phyloP scores from a whole-genome alignment of 306 rosid species.

The Fragaria ananassa region DNA sequence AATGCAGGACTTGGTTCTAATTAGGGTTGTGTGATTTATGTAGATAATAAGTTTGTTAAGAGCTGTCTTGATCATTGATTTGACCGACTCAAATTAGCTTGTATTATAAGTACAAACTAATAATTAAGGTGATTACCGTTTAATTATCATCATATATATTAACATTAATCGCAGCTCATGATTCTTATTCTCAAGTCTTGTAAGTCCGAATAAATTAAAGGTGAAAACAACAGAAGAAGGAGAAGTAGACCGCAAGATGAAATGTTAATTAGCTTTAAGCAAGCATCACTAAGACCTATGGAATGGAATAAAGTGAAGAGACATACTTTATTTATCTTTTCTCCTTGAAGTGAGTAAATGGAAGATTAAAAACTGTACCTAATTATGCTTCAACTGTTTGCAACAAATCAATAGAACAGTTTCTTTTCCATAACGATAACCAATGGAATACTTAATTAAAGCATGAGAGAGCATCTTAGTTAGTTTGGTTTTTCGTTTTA shows the following conservation, averaged over 20 bases:
- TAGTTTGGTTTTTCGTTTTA: neutral
- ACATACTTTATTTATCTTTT: slow-evolving; percentile 32
- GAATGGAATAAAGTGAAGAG: slow-evolving; percentile 58
- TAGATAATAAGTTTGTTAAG: neutral
- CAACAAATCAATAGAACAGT: slow-evolving; percentile 2
- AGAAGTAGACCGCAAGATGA: slow-evolving; percentile 37
- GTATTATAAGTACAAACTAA: neutral
- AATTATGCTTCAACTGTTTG: neutral
- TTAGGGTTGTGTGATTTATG: neutral
- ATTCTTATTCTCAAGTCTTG: slow-evolving; percentile 10
- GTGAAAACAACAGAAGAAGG: slow-evolving; percentile 21
- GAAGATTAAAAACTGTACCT: slow-evolving; percentile 11
- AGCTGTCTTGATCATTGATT: neutral
- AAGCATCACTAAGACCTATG: slow-evolving; percentile 29
- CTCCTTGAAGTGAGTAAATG: slow-evolving; percentile 19
- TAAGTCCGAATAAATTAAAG: slow-evolving; percentile 37
- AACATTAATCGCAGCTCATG: slow-evolving; percentile 7
- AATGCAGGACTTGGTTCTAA: neutral
- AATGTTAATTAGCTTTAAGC: slow-evolving; percentile 35
- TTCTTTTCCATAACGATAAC: neutral
- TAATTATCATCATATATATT: slow-evolving; percentile 1
- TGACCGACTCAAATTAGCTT: neutral
- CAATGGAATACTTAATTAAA: slow-evolving; percentile 70
- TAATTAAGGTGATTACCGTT: neutral
- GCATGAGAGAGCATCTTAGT: slow-evolving; percentile 9